Evolutionary conservation across 1,139 yeast species (phyloP), one percentile per base, ranked within the genome.

Genomic region (Diutina scorzettiae): DNA sequence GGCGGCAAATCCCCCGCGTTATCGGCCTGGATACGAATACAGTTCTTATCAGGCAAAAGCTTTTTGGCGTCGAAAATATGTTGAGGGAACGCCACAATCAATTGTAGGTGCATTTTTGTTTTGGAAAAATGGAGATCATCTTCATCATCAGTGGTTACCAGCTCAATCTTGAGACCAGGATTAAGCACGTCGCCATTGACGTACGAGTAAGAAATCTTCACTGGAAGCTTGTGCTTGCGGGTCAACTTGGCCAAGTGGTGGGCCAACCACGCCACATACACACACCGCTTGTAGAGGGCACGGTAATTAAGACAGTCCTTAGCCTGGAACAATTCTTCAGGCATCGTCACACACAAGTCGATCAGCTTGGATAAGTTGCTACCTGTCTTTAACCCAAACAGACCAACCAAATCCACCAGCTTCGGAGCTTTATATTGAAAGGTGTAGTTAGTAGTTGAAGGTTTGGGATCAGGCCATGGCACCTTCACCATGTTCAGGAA

Each of bases 391-490:
- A 89, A 67, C 1, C 96, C 93, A 62, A 85, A 91, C 8, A 95
- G 81, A 1, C 98, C 97, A 8, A 85, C 81, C 41, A 91, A 71
- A 17, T 89, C 77, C 21, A 89, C 76, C 50, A 77, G 80, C 45
- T 73, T 74, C 0, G 97, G 98, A n/a, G 78, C 66, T 37, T 63
- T 60, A 55, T 77, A 87, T 33, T 76, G 71, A 53, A 89, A 81
- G 47, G 73, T 75, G 59, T 84, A 86, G 53, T 83, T 81, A 42
- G 74, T 72, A 36, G 72, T 64, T 11, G 73, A 62, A 32, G 95
- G 94, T 54, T 81, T 82, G 12, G 96, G 96, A 55, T 86, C 95
- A 8, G 93, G 86, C 60, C 83, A 89, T 32, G 97, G 96, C 30
- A 87, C 76, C 1, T 75, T 65, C 7, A 81, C 70, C 44, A 68